Percentiles rank a stretch among this genome's conserved stretches.
phyloP scores from a whole-genome alignment of 1,139 yeast genomes.

The Scheffersomyces quercinus region DNA sequence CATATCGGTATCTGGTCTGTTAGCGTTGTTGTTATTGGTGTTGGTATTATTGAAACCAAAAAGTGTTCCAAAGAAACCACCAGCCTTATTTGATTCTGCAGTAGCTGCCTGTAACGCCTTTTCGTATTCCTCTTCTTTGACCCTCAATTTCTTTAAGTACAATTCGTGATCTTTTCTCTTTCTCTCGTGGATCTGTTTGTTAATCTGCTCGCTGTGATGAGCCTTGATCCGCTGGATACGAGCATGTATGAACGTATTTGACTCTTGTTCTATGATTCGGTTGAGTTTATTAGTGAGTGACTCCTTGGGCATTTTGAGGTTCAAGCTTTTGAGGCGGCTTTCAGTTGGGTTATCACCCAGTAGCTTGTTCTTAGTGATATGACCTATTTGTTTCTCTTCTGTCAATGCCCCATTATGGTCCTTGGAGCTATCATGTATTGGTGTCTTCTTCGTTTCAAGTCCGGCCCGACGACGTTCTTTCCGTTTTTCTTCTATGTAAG shows the following conservation, averaged over 20 bases:
- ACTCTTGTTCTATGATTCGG: slow-evolving; percentile 34
- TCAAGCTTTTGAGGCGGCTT: slow-evolving; percentile 4
- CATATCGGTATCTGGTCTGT: not conserved
- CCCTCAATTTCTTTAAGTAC: slow-evolving; percentile 35
- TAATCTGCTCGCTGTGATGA: slow-evolving; percentile 42
- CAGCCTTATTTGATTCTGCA: slow-evolving; percentile 19
- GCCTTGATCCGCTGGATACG: slow-evolving; percentile 41
- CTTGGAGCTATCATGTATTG: slow-evolving; percentile 5
- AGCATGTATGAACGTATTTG: slow-evolving; percentile 39
- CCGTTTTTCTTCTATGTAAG: slow-evolving; percentile 36
- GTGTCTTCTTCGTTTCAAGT: not conserved
- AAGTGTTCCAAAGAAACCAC: slow-evolving; percentile 30
- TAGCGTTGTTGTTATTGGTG: not conserved
- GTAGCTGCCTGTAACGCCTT: slow-evolving; percentile 29
- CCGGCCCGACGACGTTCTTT: slow-evolving; percentile 21
- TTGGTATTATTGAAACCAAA: slow-evolving; percentile 20
- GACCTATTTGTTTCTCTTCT: not conserved
- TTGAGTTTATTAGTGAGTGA: slow-evolving; percentile 27
- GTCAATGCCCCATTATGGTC: not conserved
- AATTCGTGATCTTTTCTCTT: slow-evolving; percentile 43
- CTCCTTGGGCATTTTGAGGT: slow-evolving; percentile 16
- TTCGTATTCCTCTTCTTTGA: slow-evolving; percentile 46
- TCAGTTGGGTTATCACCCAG: not conserved
- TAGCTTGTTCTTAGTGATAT: not conserved
- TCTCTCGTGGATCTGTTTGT: slow-evolving; percentile 41